Percentiles rank a stretch among this genome's conserved stretches.
Evolutionary conservation across 75 land plant species (phyloP).

Genomic region (Ceratopteris richardii): DNA sequence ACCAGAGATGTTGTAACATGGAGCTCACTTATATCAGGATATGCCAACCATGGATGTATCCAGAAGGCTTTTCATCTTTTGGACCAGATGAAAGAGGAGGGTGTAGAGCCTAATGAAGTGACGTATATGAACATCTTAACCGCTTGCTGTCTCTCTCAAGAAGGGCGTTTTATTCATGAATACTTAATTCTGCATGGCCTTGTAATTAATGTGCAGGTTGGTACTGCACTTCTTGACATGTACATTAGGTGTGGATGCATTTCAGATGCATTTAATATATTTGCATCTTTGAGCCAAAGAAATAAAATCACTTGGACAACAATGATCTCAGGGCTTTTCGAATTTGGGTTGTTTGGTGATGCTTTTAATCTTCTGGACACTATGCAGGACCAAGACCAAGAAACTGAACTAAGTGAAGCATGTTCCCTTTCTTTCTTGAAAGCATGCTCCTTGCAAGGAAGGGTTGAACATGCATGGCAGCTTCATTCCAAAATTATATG

Average conservation of each 20-base stretch:
- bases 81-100: slow-evolving; percentile 43
- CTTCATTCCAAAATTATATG: slow-evolving; percentile 48
- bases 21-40: slow-evolving; percentile 76
- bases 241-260: slow-evolving; percentile 30
- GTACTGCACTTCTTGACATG: slow-evolving; percentile 45
- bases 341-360: slow-evolving; percentile 34
- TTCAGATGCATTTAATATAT: neutral
- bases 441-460: slow-evolving; percentile 48
- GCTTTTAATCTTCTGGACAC: slow-evolving; percentile 36
- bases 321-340: slow-evolving; percentile 67
- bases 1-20: slow-evolving; percentile 55
- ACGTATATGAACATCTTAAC: slow-evolving; percentile 64
- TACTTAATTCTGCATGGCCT: slow-evolving; percentile 29
- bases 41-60: slow-evolving; percentile 42
- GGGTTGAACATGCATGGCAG: slow-evolving; percentile 49
- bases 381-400: slow-evolving; percentile 55
- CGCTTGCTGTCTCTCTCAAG: slow-evolving; percentile 40
- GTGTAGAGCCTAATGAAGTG: slow-evolving; percentile 54
- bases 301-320: slow-evolving; percentile 80
- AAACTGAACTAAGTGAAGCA: slow-evolving; percentile 47
- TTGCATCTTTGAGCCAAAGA: slow-evolving; percentile 21
- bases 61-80: slow-evolving; percentile 55
- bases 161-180: slow-evolving; percentile 29
- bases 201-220: slow-evolving; percentile 33
- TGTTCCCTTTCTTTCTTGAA: slow-evolving; percentile 57